phyloP scores from a whole-genome alignment of 495 filamentous ascomycete genomes.

The Penicillium parvum region DNA sequence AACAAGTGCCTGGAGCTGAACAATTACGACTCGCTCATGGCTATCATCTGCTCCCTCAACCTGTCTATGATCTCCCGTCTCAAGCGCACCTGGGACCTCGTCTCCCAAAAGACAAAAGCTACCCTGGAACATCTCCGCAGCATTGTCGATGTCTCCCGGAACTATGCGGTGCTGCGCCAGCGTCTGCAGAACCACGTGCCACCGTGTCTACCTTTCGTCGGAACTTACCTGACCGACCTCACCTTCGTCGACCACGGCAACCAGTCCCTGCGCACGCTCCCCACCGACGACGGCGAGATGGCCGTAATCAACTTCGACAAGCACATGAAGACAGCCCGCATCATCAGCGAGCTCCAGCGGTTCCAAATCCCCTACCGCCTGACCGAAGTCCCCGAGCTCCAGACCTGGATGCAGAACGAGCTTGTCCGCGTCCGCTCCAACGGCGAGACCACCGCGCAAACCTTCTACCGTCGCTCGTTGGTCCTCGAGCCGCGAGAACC shows the following conservation, averaged over 20 bases:
- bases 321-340: constrained; percentile 86
- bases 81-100: constrained; percentile 87
- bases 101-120: constrained; percentile 80
- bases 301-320: constrained; percentile 98
- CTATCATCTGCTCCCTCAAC: constrained; percentile 90
- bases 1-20: constrained; percentile 80
- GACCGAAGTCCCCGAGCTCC: constrained; percentile 78
- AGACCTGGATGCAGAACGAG: constrained; percentile 88
- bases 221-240: constrained; percentile 86
- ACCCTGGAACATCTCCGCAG: constrained; percentile 70
- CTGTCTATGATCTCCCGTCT: constrained; percentile 89
- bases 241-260: constrained; percentile 86
- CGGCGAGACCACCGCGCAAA: constrained; percentile 74
- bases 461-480: constrained; percentile 79
- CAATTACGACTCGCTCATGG: constrained; percentile 97
- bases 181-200: constrained; percentile 84
- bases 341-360: constrained; percentile 91
- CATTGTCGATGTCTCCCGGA: constrained; percentile 83
- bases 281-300: constrained; percentile 54
- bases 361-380: constrained; percentile 96
- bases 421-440: constrained; percentile 74
- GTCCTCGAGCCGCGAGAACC: constrained; percentile 78
- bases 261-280: constrained; percentile 53
- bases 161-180: constrained; percentile 85
- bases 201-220: constrained; percentile 94